Percentiles rank a stretch among this genome's conserved stretches.
Conservation (phyloP, 1,284 basidiomycete genomes). For the Salmacisia buchloeana region DNA sequence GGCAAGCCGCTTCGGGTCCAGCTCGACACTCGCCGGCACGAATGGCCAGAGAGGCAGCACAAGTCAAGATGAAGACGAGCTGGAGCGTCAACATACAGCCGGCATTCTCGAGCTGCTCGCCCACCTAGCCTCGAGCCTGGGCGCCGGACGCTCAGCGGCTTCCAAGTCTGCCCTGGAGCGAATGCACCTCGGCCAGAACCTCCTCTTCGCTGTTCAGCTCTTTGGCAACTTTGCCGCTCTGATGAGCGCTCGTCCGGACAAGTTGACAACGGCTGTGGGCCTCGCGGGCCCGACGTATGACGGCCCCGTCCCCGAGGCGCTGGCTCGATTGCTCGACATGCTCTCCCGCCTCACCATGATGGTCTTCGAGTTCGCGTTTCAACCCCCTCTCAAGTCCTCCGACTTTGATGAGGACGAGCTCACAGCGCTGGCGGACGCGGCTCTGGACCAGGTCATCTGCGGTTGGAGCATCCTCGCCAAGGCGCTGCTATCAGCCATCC, state of each 20-base stretch:
- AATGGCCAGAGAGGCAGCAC: neutral
- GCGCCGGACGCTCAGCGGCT: neutral
- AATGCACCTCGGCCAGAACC: neutral
- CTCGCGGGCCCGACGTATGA: neutral
- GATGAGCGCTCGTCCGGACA: neutral
- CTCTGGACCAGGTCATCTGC: conserved; percentile 21
- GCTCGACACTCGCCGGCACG: neutral
- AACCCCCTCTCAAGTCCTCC: conserved; percentile 16
- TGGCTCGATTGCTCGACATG: conserved; percentile 21
- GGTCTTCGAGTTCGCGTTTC: conserved; percentile 29
- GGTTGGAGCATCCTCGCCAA: conserved; percentile 8
- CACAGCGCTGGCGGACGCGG: conserved; percentile 27
- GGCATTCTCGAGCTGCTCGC: neutral
- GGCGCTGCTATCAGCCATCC: neutral
- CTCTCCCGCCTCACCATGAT: conserved; percentile 20
- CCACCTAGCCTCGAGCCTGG: neutral
- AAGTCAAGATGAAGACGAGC: neutral
- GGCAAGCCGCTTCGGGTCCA: neutral
- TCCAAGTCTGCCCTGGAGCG: neutral
- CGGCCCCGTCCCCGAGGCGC: conserved; percentile 12
- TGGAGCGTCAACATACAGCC: neutral
- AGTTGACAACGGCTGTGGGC: neutral
- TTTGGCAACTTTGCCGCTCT: conserved; percentile 20
- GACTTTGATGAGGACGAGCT: conserved; percentile 32
- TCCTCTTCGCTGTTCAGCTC: conserved; percentile 21